Evolutionary conservation across 2,329 filamentous ascomycete genomes (phyloP), one percentile per base, ranked within the genome.

Genomic region (Nothophaeocryptopus gaeumannii): DNA sequence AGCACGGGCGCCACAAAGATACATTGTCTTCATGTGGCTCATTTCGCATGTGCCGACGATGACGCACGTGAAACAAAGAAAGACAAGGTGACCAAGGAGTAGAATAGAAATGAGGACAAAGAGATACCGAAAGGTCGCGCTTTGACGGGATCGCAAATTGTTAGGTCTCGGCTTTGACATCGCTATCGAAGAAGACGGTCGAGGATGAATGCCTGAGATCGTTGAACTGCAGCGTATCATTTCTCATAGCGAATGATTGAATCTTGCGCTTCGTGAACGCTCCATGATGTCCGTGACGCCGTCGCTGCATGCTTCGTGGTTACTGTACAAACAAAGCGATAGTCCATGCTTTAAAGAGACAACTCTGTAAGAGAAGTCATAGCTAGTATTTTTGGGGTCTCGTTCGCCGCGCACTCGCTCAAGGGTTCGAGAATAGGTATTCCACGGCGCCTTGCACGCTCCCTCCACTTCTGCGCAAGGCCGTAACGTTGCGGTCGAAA

Each of bases 381-480:
- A 26, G 20, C 20, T 26, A 26, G 20, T 26, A 7, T 26, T 26
- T 7, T 3, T 26, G 20, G 20, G 20, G 7, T 7, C 3, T 26
- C 20, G 20, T 26, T 26, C 20, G 20, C 20, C 20, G 20, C 20
- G 20, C 20, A 26, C 20, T 26, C 20, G 20, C 20, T 26, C 20
- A 26, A 14, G 32, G 15, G 42, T 58, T 58, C 12, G 53, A 45
- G 11, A 78, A 62, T 48, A 95, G 72, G 63, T 88, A 83, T 72
- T 93, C 88, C 45, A 95, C 82, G 5, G 89, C 93, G 9, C 92
- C 93, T 68, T 97, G 90, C 35, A 97, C 93, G 67, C 88, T 96
- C 9, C 93, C 93, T 8, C 93, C 93, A 53, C 88, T 89, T 63
- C 92, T 81, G 69, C 92, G 80, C 64, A 99, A 74, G 5, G 93